Evolutionary conservation across 768 basidiomycete species (phyloP), one percentile per base, ranked within the genome.

Genomic region (Floccularia luteovirens): DNA sequence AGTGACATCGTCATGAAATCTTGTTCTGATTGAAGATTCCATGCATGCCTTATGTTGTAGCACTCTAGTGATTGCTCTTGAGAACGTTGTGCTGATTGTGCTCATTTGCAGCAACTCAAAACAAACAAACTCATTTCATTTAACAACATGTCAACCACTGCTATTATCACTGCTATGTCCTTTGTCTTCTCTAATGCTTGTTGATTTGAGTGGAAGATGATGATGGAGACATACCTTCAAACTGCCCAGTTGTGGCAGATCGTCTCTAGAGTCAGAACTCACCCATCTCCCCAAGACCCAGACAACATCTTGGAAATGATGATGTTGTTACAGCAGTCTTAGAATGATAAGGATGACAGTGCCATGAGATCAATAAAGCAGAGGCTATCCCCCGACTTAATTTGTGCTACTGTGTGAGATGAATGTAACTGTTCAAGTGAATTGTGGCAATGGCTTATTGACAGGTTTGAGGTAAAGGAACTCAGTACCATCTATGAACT

Each of bases 71-170:
- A n/a, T n/a, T n/a, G n/a, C 6, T 41, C 50, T 11, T 20, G 45
- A 13, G 25, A 39, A 17, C 47, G 48, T 32, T 19, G 36, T 4
- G 38, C 35, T 0, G n/a, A 22, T 20, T n/a, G 25, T 14, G 27
- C 27, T 30, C 14, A 10, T 10, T 14, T 30, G 27, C 27, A 30
- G 27, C 27, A 10, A n/a, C 27, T 30, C 14, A 8, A 8, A 30
- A n/a, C 8, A 8, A n/a, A n/a, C n/a, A n/a, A n/a, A n/a, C n/a
- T n/a, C n/a, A 8, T 14, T 14, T 14, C 27, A 30, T 10, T 14
- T 10, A 30, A 10, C 27, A 30, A 30, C 27, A 30, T 30, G 27
- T 30, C 27, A 8, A 14, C 27, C 14, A 30, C 14, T 30, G 27
- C 10, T 30, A 14, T 30, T 30, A 10, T 30, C 8, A 10, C 27